phyloP scores from a whole-genome alignment of 495 filamentous ascomycete genomes.

The Xeromyces bisporus region DNA sequence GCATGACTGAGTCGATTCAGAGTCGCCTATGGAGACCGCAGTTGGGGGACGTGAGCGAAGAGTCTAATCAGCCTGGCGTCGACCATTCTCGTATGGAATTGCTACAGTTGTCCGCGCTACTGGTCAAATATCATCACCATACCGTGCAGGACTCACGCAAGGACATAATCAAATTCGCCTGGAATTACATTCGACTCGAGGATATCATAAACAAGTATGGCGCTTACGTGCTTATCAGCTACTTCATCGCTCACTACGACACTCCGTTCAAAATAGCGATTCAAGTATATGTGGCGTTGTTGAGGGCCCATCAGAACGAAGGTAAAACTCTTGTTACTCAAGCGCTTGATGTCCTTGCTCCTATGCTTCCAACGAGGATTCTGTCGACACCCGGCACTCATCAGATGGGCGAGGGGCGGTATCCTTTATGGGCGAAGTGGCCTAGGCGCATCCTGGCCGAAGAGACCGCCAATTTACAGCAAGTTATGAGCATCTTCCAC shows the following conservation, averaged over 20 bases:
- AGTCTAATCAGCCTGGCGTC: conserved; percentile 67
- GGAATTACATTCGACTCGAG: conserved; percentile 94
- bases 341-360: conserved; percentile 83
- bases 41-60: conserved; percentile 66
- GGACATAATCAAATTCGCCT: conserved; percentile 97
- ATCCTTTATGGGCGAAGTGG: conserved; percentile 75
- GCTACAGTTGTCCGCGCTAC: conserved; percentile 79
- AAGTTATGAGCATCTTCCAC: conserved; percentile 92
- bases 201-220: conserved; percentile 99
- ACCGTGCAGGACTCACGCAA: conserved; percentile 82
- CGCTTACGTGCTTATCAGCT: conserved; percentile 89
- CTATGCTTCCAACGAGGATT: conserved; percentile 63
- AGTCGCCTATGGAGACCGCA: conserved; percentile 89
- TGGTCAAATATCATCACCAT: conserved; percentile 81
- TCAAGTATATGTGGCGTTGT: conserved; percentile 78
- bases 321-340: conserved; percentile 84
- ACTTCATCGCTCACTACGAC: conserved; percentile 95
- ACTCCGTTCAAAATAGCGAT: conserved; percentile 90
- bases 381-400: conserved; percentile 15
- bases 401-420: conserved; percentile 34
- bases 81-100: conserved; percentile 95
- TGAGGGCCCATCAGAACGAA: conserved; percentile 90
- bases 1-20: conserved; percentile 80
- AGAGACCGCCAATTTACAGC: conserved; percentile 91
- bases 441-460: conserved; percentile 83